Conservation (phyloP, 352 stramenopile genomes). For the Globisporangium viniferum region DNA sequence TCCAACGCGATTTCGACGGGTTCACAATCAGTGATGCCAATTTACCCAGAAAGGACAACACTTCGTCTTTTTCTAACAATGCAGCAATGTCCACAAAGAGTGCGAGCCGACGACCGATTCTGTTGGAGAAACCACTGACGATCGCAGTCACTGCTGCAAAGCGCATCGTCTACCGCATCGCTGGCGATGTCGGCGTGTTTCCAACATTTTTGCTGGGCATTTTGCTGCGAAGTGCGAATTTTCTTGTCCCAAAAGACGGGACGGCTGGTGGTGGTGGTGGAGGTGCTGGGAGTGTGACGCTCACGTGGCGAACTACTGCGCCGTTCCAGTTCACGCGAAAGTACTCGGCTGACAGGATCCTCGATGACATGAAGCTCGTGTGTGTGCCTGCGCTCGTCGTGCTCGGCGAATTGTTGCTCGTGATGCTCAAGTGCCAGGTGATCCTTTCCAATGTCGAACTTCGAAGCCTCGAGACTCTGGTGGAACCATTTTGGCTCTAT, state of each 20-base stretch:
- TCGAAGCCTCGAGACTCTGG: conserved; percentile 26
- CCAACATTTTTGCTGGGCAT: conserved; percentile 38
- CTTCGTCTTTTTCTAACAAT: neutral
- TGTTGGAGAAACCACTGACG: conserved; percentile 22
- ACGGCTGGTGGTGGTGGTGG: neutral
- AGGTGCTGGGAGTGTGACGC: neutral
- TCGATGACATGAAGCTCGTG: conserved; percentile 33
- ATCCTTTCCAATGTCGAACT: conserved; percentile 25
- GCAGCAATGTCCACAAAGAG: neutral
- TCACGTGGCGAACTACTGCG: conserved; percentile 32
- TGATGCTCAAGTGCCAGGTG: conserved; percentile 33
- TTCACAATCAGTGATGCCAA: neutral
- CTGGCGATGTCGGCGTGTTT: conserved; percentile 29
- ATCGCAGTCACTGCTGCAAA: conserved; percentile 30
- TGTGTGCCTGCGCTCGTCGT: conserved; percentile 36
- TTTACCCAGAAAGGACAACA: neutral
- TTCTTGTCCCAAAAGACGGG: conserved; percentile 22
- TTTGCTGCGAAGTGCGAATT: conserved; percentile 43
- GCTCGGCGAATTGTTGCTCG: conserved; percentile 51
- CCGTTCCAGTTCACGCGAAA: conserved; percentile 39
- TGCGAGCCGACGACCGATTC: conserved; percentile 1
- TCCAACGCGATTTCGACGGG: conserved; percentile 11
- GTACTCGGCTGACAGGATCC: conserved; percentile 44
- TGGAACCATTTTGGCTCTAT: conserved; percentile 56
- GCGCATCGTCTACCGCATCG: conserved; percentile 41